phyloP scores from a whole-genome alignment of 202 grass and related monocot genomes.

The Dendrocalamus latiflorus region DNA sequence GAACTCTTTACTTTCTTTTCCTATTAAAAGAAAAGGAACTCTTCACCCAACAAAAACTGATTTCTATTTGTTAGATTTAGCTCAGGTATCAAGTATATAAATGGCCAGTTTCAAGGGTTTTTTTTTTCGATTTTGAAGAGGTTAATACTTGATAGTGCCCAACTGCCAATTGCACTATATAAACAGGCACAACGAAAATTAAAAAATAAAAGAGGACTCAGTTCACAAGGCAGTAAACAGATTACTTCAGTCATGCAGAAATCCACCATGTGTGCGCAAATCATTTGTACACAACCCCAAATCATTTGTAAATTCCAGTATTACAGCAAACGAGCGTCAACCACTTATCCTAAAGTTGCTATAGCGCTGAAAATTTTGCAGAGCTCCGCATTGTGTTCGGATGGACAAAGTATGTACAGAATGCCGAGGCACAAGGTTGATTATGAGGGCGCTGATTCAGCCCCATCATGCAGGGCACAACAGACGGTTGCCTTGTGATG shows the following conservation, averaged over 20 bases:
- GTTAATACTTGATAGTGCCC: neutral
- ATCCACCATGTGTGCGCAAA: neutral
- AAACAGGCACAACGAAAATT: neutral
- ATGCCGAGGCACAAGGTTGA: neutral
- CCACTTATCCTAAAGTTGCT: neutral
- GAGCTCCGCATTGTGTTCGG: neutral
- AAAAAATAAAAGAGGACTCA: neutral
- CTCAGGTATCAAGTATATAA: neutral
- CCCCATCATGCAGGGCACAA: constrained; percentile 80
- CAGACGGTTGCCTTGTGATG: constrained; percentile 77
- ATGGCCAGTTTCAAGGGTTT: neutral
- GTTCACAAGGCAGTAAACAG: neutral
- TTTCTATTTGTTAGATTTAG: no score
- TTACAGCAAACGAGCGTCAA: neutral
- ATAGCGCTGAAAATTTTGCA: neutral
- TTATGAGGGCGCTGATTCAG: constrained; percentile 69
- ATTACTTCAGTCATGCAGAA: neutral
- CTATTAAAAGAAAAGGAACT: no score
- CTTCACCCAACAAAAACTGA: no score
- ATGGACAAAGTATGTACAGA: constrained; percentile 25
- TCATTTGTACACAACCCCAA: neutral
- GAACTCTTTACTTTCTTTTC: no score
- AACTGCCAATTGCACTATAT: neutral
- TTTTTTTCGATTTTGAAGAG: neutral
- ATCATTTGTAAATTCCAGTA: neutral